Evolutionary conservation across 2,329 filamentous ascomycete species (phyloP), one percentile per base, ranked within the genome.

Genomic region (Scedosporium apiospermum): DNA sequence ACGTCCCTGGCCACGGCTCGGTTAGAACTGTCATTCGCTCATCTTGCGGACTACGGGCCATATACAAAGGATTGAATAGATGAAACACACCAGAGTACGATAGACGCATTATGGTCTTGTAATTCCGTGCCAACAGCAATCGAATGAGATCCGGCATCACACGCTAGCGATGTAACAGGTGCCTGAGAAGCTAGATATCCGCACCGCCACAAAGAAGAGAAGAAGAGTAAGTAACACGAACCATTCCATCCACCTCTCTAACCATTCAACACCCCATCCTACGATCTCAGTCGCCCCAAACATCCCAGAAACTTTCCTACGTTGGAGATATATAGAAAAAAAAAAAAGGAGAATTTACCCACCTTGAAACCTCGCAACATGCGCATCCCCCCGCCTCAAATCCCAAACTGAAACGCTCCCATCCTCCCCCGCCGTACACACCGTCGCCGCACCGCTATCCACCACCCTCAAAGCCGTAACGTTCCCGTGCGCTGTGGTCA

Each of bases 101-200:
- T 82, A 5, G 82, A 83, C 16, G 85, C 83, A 63, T 82, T 79
- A 71, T 85, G 80, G 67, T 87, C 83, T 49, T 84, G 82, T 44
- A 90, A 78, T 69, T 93, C 90, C 1, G 89, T 91, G 38, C 90
- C 90, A 6, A 86, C 85, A 23, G 87, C 89, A 18, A 93, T 75
- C 3, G 84, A 79, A 67, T 86, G 82, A 14, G 80, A 81, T 10
- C 74, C 69, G 9, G 78, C 73, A 58, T 80, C 82, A 66, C 86
- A 85, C 1, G 88, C 87, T 58, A 93, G 75, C 14, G 89, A 87
- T 12, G 88, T 77, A 16, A 93, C 80, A 10, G 86, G 73, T 10
- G 74, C 76, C 46, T 74, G 67, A 61, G 74, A 77, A n/a, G 77
- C 79, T 81, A 66, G 57, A 41, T 26, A 3, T 26, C 55, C 60